Conservation (phyloP, 768 basidiomycete genomes). For the Tylopilus vinaceipallidus region DNA sequence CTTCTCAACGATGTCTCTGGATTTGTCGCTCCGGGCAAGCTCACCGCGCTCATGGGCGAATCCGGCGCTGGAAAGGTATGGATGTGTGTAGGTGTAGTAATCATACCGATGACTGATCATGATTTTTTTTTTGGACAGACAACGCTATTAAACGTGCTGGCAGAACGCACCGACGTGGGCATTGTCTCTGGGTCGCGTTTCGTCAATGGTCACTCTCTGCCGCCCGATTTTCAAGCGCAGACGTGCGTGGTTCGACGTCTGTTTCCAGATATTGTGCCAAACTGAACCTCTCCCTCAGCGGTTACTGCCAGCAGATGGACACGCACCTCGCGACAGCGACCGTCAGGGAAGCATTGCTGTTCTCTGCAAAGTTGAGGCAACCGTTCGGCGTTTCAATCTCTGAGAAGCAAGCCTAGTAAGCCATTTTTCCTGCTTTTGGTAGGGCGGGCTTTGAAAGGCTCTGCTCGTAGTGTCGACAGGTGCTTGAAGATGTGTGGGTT, state of each 20-base stretch:
- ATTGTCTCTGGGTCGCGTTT: constrained; percentile 41
- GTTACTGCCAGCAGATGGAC: constrained; percentile 86
- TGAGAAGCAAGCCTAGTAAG: constrained; percentile 82
- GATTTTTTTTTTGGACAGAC: no score
- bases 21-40: constrained; percentile 75
- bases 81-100: no score
- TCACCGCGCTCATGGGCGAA: constrained; percentile 78
- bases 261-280: not conserved
- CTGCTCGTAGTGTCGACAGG: constrained; percentile 47
- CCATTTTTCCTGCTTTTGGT: constrained; percentile 5
- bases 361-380: constrained; percentile 80
- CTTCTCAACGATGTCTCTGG: constrained; percentile 76
- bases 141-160: constrained; percentile 49
- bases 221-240: constrained; percentile 53
- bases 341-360: constrained; percentile 75
- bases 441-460: not conserved
- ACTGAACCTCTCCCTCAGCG: constrained; percentile 36
- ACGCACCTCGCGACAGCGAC: constrained; percentile 74
- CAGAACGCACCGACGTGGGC: constrained; percentile 38
- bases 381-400: constrained; percentile 56
- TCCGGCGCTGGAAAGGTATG: constrained; percentile 47
- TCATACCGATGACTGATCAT: no score
- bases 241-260: constrained; percentile 37
- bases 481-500: constrained; percentile 64
- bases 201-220: constrained; percentile 45